Evolutionary conservation across 2,329 filamentous ascomycete species (phyloP).

Genomic region (Macrophomina pseudophaseolina): DNA sequence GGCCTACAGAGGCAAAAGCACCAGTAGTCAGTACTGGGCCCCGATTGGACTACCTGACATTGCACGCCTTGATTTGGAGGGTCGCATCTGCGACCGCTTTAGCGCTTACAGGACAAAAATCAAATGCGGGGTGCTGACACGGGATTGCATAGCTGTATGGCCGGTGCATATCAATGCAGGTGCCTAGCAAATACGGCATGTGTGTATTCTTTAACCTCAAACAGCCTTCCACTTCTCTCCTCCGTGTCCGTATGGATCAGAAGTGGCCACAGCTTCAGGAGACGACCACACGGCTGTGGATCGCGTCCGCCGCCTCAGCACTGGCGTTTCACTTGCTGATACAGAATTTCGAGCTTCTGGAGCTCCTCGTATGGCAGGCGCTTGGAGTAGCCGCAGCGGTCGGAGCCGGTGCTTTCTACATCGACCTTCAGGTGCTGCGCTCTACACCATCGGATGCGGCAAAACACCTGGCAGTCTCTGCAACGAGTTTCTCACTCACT

Average conservation of each 20-base stretch:
- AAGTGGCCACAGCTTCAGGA: background rate
- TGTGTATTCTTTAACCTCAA: background rate
- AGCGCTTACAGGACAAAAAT: constrained; percentile 4
- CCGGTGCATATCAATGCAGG: too few species aligned
- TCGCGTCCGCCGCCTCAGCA: background rate
- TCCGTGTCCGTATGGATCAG: background rate
- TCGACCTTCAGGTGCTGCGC: background rate
- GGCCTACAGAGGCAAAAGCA: background rate
- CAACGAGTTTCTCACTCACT: background rate
- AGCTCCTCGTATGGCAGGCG: background rate
- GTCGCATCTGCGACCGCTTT: background rate
- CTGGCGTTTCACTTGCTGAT: background rate
- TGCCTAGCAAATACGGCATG: background rate
- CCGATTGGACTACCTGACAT: background rate
- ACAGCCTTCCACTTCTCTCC: background rate
- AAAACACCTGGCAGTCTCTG: background rate
- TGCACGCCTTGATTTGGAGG: background rate
- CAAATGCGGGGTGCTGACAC: background rate
- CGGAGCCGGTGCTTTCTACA: background rate
- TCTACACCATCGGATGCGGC: background rate
- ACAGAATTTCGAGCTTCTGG: background rate
- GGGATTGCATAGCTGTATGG: too few species aligned
- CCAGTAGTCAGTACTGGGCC: background rate
- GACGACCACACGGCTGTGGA: background rate
- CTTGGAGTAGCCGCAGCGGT: background rate